Evolutionary conservation across 129 eudicot species (phyloP), one percentile per base, ranked within the genome.

Genomic region (Rutidosis leptorrhynchoides): DNA sequence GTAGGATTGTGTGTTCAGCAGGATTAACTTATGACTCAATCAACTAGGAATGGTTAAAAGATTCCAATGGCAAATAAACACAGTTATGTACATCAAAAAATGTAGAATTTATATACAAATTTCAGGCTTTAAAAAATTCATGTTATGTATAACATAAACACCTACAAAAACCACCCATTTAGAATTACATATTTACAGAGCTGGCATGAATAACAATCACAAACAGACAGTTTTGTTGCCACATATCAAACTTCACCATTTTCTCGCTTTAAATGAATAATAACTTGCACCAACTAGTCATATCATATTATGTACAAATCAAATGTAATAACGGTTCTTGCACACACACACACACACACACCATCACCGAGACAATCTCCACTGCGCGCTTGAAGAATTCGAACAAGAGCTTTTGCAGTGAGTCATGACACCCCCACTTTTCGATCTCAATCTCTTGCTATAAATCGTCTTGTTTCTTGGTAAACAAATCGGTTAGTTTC

Each of bases 91-190:
- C 70, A 65, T 7, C 14, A 49, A 60, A 68, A 48, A 58, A 49
- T 75, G 69, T 48, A 43, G 27, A 75, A 49, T 10, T 10, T 68
- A 59, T 68, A 68, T 75, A 75, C 80, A 75, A 33, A 33, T 67
- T 67, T 58, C 17, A 74, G 49, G 53, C 26, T 56, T 75, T 70
- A 60, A 10, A 67, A 58, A 60, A 25, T 40, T 30, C 74, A 68
- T 42, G 28, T 60, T 68, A 67, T 58, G 19, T 46, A 66, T 26
- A 59, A 59, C 25, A 68, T 43, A 65, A 9, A 66, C 59, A 60
- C 59, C 79, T 75, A 59, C 79, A 67, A 75, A 75, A 75, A 68
- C n/a, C 64, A 57, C 61, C 48, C 80, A 75, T 62, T 62, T 53
- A 68, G 48, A 60, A 40, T 71, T 60, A 11, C 32, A 56, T 19